Evolutionary conservation across 108 stramenopile species (phyloP).

Genomic region (Cyclotella choctawhatcheeana): DNA sequence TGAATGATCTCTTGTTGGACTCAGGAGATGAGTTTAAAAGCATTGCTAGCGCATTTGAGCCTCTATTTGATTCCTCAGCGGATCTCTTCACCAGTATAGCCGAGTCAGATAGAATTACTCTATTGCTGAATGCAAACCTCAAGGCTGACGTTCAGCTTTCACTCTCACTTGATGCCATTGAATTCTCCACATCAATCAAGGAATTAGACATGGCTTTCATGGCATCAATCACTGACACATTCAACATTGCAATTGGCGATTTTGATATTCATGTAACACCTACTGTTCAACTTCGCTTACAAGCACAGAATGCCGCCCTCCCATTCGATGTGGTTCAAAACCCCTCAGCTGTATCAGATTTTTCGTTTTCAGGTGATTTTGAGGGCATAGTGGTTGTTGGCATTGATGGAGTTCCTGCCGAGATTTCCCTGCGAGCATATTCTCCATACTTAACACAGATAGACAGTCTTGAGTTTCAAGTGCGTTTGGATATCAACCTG

Average conservation of each 20-base stretch:
- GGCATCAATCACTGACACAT: neutral
- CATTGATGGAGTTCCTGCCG: slow-evolving; percentile 13
- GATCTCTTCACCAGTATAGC: neutral
- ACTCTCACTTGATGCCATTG: neutral
- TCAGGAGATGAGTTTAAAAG: neutral
- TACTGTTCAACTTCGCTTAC: neutral
- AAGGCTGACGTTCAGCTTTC: neutral
- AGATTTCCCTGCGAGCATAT: neutral
- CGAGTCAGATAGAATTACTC: neutral
- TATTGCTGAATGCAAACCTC: neutral
- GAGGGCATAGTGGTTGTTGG: neutral
- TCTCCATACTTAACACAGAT: neutral
- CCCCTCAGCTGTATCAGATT: neutral
- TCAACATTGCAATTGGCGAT: neutral
- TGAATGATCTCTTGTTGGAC: neutral
- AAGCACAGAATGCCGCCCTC: slow-evolving; percentile 1
- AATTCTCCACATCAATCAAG: neutral
- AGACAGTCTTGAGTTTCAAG: slow-evolving; percentile 4
- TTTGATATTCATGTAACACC: neutral
- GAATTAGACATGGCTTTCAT: neutral
- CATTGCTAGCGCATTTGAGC: neutral
- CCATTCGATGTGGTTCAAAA: slow-evolving; percentile 11
- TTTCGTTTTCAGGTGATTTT: neutral
- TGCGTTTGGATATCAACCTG: slow-evolving; percentile 6
- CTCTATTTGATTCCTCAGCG: neutral